A percentile compares a stretch with the other conserved stretches of the same genome.
These are phyloP conservation scores for Coniochaeta ligniaria DNA, from an alignment of 2,329 filamentous ascomycete genomes.

Conservation along the genomic window DNA sequence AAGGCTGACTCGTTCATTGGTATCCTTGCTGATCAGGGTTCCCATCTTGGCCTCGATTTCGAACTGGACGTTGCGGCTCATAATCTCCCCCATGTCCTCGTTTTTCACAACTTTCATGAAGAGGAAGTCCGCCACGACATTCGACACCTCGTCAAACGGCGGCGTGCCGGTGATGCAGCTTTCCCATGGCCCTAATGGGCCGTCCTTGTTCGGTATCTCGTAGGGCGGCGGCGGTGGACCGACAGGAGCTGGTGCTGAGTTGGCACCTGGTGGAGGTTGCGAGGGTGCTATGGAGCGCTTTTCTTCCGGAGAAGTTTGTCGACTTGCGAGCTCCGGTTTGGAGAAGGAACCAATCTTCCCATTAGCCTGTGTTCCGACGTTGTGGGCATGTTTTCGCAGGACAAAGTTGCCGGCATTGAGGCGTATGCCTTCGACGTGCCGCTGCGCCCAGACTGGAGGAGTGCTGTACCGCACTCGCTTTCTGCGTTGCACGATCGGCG, in stretches of 20 bases:
- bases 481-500: slow-evolving; percentile 25
- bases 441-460: slow-evolving; percentile 43
- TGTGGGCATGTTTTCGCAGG: slow-evolving; percentile 30
- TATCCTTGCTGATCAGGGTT: slow-evolving; percentile 67
- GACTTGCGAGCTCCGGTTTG: slow-evolving; percentile 27
- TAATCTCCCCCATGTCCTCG: slow-evolving; percentile 57
- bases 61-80: slow-evolving; percentile 61
- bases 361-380: slow-evolving; percentile 22
- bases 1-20: slow-evolving; percentile 59
- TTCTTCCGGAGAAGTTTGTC: slow-evolving; percentile 40
- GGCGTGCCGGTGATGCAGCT: slow-evolving; percentile 61
- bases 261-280: slow-evolving; percentile 11
- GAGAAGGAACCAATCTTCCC: slow-evolving; percentile 25
- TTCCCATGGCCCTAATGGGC: slow-evolving; percentile 52
- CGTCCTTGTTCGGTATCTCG: slow-evolving; percentile 11
- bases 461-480: slow-evolving; percentile 28
- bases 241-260: neutral
- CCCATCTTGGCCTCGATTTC: slow-evolving; percentile 96
- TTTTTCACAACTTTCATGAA: slow-evolving; percentile 63
- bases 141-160: slow-evolving; percentile 69
- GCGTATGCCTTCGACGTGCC: slow-evolving; percentile 24
- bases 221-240: slow-evolving; percentile 7
- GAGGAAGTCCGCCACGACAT: slow-evolving; percentile 72
- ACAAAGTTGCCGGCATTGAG: slow-evolving; percentile 37
- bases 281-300: slow-evolving; percentile 21